Conservation (phyloP, 164 flowering plant species). For the Liriodendron chinense region DNA sequence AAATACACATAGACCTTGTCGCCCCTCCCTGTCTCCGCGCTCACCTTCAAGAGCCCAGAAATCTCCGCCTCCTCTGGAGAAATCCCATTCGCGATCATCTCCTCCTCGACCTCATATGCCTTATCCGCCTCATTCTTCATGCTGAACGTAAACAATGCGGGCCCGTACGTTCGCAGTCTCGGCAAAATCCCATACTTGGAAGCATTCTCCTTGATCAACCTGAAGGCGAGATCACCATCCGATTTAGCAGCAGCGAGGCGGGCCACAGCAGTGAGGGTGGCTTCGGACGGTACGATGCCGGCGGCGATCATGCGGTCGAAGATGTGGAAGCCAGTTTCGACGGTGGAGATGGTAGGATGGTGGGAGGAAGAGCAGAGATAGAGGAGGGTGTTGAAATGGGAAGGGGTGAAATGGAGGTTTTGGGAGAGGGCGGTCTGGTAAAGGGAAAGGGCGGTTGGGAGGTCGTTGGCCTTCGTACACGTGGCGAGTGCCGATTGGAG, state of each 20-base stretch:
- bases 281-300: conserved; percentile 59
- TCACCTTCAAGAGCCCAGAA: conserved; percentile 59
- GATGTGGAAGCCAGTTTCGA: conserved; percentile 55
- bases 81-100: conserved; percentile 47
- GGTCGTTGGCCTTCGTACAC: conserved; percentile 62
- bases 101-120: conserved; percentile 74
- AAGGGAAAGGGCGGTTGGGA: conserved; percentile 58
- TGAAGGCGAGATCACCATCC: conserved; percentile 68
- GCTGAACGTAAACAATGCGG: conserved; percentile 68
- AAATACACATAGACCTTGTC: conserved; percentile 69
- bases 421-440: conserved; percentile 47
- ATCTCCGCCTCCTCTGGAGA: conserved; percentile 59
- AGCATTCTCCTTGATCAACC: conserved; percentile 44
- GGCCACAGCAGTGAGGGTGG: conserved; percentile 66
- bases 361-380: conserved; percentile 60
- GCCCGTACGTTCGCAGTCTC: conserved; percentile 60
- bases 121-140: conserved; percentile 46
- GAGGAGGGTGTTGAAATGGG: conserved; percentile 62
- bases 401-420: conserved; percentile 37
- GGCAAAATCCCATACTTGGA: conserved; percentile 32
- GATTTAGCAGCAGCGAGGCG: conserved; percentile 71
- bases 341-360: conserved; percentile 32
- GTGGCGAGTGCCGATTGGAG: conserved; percentile 51
- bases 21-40: conserved; percentile 38
- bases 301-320: conserved; percentile 44